Evolutionary conservation across 1,284 basidiomycete genomes (phyloP).

Genomic region (Leccinum proximum): DNA sequence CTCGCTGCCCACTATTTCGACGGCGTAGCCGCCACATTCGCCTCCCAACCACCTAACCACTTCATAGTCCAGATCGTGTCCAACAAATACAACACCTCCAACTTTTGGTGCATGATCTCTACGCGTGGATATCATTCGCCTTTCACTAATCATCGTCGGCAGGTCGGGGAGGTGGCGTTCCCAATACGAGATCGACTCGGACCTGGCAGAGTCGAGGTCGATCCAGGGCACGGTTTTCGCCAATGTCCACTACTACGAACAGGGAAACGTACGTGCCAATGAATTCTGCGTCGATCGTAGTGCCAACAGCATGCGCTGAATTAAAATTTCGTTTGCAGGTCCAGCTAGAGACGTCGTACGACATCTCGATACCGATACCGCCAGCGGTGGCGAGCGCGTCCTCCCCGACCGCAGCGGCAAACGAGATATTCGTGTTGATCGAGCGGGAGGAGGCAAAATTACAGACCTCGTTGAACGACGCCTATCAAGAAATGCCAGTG

Average conservation of each 20-base stretch:
- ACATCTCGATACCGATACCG: constrained; percentile 63
- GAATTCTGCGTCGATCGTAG: constrained; percentile 8
- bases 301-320: not conserved
- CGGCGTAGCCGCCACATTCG: constrained; percentile 71
- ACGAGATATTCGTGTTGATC: constrained; percentile 79
- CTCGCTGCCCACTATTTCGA: constrained; percentile 75
- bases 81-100: constrained; percentile 90
- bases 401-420: constrained; percentile 52
- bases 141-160: not conserved
- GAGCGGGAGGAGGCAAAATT: constrained; percentile 76
- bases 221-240: constrained; percentile 47
- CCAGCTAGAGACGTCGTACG: constrained; percentile 79
- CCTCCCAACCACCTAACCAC: constrained; percentile 39
- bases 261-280: constrained; percentile 72
- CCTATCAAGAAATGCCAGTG: constrained; percentile 70
- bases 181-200: constrained; percentile 30
- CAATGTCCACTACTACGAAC: constrained; percentile 95
- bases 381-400: constrained; percentile 44
- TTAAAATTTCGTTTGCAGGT: constrained; percentile 50
- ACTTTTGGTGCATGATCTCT: constrained; percentile 67
- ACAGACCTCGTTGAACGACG: constrained; percentile 74
- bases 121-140: not conserved
- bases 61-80: constrained; percentile 85
- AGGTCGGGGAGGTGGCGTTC: constrained; percentile 95
- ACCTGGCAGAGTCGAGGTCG: constrained; percentile 33